These are phyloP conservation scores for Candida peoriensis DNA, from an alignment of 805 yeast genomes.

Conservation along the genomic window DNA sequence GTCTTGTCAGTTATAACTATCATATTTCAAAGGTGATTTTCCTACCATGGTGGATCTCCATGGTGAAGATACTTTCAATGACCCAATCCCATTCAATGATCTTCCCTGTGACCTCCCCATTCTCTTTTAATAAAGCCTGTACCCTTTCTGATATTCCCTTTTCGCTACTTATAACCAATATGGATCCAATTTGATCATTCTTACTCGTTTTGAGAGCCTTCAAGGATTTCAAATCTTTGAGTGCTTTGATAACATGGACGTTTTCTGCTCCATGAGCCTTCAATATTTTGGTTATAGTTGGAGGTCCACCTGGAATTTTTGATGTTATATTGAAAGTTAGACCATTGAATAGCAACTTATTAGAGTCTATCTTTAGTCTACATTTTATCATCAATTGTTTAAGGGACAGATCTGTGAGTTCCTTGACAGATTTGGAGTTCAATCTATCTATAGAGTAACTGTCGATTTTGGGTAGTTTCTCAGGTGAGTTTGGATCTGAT, in stretches of 20 bases:
- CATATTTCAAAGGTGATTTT: slow-evolving; percentile 6
- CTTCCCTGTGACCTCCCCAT: slow-evolving; percentile 18
- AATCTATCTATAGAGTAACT: slow-evolving; percentile 31
- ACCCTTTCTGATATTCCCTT: slow-evolving; percentile 29
- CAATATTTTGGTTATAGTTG: slow-evolving; percentile 51
- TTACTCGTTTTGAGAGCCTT: slow-evolving; percentile 16
- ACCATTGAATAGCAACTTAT: slow-evolving; percentile 39
- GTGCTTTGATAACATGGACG: slow-evolving; percentile 24
- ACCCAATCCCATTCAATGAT: slow-evolving; percentile 65
- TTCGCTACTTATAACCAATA: slow-evolving; percentile 29
- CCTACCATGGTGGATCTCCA: slow-evolving; percentile 24
- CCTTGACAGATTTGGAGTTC: slow-evolving; percentile 29
- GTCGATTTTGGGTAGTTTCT: slow-evolving; percentile 20
- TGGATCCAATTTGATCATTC: slow-evolving; percentile 9
- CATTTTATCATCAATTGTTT: slow-evolving; percentile 10
- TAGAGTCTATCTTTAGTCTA: slow-evolving; percentile 6
- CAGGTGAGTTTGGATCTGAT: slow-evolving; percentile 10
- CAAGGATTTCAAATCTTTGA: slow-evolving; percentile 20
- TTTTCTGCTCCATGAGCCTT: slow-evolving; percentile 50
- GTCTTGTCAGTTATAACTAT: neutral
- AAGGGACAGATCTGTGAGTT: slow-evolving; percentile 23
- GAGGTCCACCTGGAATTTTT: slow-evolving; percentile 55
- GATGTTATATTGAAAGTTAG: slow-evolving; percentile 50
- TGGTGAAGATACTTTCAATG: slow-evolving; percentile 47
- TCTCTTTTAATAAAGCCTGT: slow-evolving; percentile 20